These are phyloP conservation scores for Aspergillus neotritici DNA, from an alignment of 2,329 filamentous ascomycete genomes.

Conservation along the genomic window DNA sequence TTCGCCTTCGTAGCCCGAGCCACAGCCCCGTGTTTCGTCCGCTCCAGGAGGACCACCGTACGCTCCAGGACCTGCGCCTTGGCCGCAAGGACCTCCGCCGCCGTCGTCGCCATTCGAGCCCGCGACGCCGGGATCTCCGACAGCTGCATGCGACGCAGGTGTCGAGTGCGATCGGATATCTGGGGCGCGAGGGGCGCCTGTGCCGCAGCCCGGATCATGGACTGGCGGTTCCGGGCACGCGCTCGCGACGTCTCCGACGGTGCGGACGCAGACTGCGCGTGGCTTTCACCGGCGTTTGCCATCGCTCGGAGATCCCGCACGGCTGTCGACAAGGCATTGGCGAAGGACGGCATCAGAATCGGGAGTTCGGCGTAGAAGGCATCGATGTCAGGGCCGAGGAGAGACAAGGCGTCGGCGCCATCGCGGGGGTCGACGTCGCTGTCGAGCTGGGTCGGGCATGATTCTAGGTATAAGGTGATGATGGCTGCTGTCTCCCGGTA, in stretches of 20 bases:
- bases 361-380: slow-evolving; percentile 30
- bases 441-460: slow-evolving; percentile 19
- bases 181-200: slow-evolving; percentile 21
- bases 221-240: slow-evolving; percentile 10
- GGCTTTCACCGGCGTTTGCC: slow-evolving; percentile 14
- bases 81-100: slow-evolving; percentile 29
- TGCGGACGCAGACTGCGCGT: slow-evolving; percentile 4
- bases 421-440: slow-evolving; percentile 13
- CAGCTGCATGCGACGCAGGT: slow-evolving; percentile 28
- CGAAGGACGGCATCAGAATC: slow-evolving; percentile 19
- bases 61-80: slow-evolving; percentile 33
- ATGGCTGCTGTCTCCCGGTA: slow-evolving; percentile 31
- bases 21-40: slow-evolving; percentile 35
- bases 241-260: slow-evolving; percentile 11
- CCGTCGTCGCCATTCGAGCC: slow-evolving; percentile 30
- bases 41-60: slow-evolving; percentile 36
- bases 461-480: slow-evolving; percentile 35
- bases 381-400: slow-evolving; percentile 33
- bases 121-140: slow-evolving; percentile 29
- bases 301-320: slow-evolving; percentile 25
- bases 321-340: slow-evolving; percentile 20
- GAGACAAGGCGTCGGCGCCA: slow-evolving; percentile 22
- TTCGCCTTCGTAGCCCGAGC: slow-evolving; percentile 33
- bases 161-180: slow-evolving; percentile 22
- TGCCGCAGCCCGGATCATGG: slow-evolving; percentile 4